Evolutionary conservation across 208 protist species (phyloP), one percentile per base, ranked within the genome.

Genomic region (Wallacemonas sp.): DNA sequence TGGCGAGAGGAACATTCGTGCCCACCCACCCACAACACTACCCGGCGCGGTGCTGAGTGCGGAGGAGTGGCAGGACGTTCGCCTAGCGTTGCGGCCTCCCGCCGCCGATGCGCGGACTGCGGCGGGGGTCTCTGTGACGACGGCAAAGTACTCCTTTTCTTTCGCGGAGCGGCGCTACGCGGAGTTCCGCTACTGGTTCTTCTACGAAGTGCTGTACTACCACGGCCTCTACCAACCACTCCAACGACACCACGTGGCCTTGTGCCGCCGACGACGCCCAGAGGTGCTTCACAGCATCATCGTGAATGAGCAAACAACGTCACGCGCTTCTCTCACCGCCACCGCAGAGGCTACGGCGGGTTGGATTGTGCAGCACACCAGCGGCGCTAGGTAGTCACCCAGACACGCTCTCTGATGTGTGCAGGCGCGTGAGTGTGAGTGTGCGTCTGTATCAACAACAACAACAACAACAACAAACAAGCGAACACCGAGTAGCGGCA

Each of bases 141-240:
- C n/a, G n/a, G n/a, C n/a, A n/a, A n/a, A n/a, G n/a, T n/a, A n/a
- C n/a, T n/a, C n/a, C n/a, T n/a, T n/a, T n/a, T n/a, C n/a, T n/a
- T n/a, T n/a, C n/a, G n/a, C n/a, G 1, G 27, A 48, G 33, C 66
- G 55, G 15, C 62, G 63, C 17, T 91, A 91, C 60, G 76, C 75
- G 59, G 75, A 83, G 60, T 88, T 88, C 60, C 81, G 85, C 2
- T 87, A 86, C 68, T 91, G 81, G 79, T 91, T 86, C 52, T 75
- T 73, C 45, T 85, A 74, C 36, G 85, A 91, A 61, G 85, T 91
- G 38, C 63, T 89, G 3, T 88, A 73, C 55, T 84, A 82, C 53
- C 41, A 80, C 29, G 67, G 54, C 42, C 55, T 80, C 19, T 50
- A 76, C 15, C 22, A 32, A 2, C 72, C 64, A 0, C 41, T 85